A percentile compares a stretch with the other conserved stretches of the same genome.
phyloP scores from a whole-genome alignment of 352 stramenopile species.

The Phytophthora palmivora region DNA sequence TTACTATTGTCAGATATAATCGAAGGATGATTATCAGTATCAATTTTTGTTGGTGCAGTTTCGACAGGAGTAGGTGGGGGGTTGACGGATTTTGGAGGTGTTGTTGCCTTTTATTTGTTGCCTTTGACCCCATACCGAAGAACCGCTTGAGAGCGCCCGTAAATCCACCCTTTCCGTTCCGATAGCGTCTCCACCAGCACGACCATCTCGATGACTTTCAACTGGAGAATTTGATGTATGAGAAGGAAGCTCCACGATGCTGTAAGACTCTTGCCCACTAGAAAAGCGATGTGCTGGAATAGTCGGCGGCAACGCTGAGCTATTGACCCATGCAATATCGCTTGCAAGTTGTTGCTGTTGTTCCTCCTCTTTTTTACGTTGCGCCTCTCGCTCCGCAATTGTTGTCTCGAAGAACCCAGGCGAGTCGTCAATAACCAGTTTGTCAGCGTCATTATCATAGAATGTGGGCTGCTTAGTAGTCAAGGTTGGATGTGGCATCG shows the following conservation, averaged over 20 bases:
- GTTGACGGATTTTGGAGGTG: conserved; percentile 16
- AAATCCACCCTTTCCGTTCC: conserved; percentile 42
- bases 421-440: conserved; percentile 64
- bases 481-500: conserved; percentile 16
- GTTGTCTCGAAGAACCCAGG: conserved; percentile 66
- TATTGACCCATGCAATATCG: conserved; percentile 38
- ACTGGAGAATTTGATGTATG: conserved; percentile 41
- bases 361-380: conserved; percentile 36
- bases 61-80: not conserved
- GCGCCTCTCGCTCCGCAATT: conserved; percentile 24
- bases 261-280: conserved; percentile 60
- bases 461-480: conserved; percentile 34
- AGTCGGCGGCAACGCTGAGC: conserved; percentile 20
- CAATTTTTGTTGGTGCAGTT: conserved; percentile 7
- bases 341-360: conserved; percentile 29
- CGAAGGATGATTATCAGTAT: not conserved
- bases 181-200: not conserved
- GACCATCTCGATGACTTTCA: conserved; percentile 13
- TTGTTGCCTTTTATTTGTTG: conserved; percentile 20
- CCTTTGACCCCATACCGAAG: conserved; percentile 60
- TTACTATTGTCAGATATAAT: not conserved
- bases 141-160: conserved; percentile 69
- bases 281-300: conserved; percentile 31
- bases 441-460: conserved; percentile 59
- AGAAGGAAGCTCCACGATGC: conserved; percentile 55